Evolutionary conservation across 257 asterid genomes (phyloP).

Genomic region (Solanum virginianum): DNA sequence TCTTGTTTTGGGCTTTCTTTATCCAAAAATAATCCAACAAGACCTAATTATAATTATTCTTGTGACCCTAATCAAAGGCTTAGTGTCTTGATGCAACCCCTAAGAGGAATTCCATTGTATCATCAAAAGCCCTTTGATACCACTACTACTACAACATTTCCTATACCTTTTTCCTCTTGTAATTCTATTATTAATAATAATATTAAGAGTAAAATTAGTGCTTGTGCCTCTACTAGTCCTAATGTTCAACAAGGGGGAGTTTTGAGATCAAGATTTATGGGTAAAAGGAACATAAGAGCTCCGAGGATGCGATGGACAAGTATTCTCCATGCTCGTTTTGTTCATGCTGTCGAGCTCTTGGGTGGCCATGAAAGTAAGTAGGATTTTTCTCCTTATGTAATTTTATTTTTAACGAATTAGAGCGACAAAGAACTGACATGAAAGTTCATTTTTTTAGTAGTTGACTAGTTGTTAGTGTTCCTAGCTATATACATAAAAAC

Average conservation of each 20-base stretch:
- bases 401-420: not conserved
- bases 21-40: constrained; percentile 4
- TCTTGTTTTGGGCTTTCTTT: constrained; percentile 21
- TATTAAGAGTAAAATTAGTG: not conserved
- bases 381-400: not conserved
- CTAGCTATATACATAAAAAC: not conserved
- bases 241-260: constrained; percentile 13
- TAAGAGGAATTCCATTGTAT: constrained; percentile 62
- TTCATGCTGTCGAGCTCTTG: constrained; percentile 43
- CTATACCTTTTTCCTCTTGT: not conserved
- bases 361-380: constrained; percentile 58
- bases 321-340: constrained; percentile 37
- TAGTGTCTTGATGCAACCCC: too few species aligned
- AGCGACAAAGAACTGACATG: not conserved
- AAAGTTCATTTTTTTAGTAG: not conserved
- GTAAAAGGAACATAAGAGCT: constrained; percentile 32
- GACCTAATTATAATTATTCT: not conserved
- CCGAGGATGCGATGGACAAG: constrained; percentile 52
- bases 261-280: constrained; percentile 13
- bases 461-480: not conserved
- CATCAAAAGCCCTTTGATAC: not conserved
- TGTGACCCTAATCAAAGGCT: constrained; percentile 1
- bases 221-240: not conserved
- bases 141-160: constrained; percentile 2
- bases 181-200: not conserved